Percentiles rank a stretch among this genome's conserved stretches.
Conservation (phyloP, 768 basidiomycete genomes). For the Vararia minispora region DNA sequence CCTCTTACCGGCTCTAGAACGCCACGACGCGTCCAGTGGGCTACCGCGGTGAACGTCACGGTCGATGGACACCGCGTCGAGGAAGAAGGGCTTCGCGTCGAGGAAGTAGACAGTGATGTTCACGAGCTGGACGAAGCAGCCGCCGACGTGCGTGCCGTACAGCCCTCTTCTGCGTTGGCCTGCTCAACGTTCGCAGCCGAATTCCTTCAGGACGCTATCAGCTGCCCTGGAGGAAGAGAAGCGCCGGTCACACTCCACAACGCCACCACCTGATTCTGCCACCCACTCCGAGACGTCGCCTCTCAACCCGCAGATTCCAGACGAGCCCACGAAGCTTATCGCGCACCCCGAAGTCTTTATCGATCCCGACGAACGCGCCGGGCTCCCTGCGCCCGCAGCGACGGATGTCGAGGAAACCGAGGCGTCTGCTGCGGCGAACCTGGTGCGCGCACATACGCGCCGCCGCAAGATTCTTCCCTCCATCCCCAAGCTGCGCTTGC, state of each 20-base stretch:
- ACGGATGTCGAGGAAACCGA: too few species aligned
- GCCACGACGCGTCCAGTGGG: constrained; percentile 14
- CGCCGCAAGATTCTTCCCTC: too few species aligned
- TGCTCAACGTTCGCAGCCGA: constrained; percentile 31
- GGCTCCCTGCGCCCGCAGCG: constrained; percentile 45
- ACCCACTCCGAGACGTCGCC: too few species aligned
- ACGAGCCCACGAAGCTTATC: background rate
- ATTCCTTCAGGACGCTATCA: constrained; percentile 36
- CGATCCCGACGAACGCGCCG: constrained; percentile 51
- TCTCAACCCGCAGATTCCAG: constrained; percentile 6
- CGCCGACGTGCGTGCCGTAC: constrained; percentile 41
- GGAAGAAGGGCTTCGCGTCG: background rate
- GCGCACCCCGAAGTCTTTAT: constrained; percentile 48
- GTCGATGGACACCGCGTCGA: too few species aligned
- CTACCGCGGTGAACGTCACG: constrained; percentile 2
- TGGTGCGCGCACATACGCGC: constrained; percentile 32
- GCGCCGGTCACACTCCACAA: constrained; percentile 31
- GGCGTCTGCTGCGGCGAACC: constrained; percentile 33
- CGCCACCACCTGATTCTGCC: constrained; percentile 10
- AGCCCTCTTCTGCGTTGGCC: constrained; percentile 8
- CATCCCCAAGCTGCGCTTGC: too few species aligned
- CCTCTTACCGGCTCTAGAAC: constrained; percentile 7
- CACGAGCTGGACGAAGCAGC: constrained; percentile 45
- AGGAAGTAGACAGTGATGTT: constrained; percentile 7
- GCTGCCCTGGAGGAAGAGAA: constrained; percentile 42